Conservation (phyloP, 2,329 filamentous ascomycete species). For the Fusarium sambucinum region DNA sequence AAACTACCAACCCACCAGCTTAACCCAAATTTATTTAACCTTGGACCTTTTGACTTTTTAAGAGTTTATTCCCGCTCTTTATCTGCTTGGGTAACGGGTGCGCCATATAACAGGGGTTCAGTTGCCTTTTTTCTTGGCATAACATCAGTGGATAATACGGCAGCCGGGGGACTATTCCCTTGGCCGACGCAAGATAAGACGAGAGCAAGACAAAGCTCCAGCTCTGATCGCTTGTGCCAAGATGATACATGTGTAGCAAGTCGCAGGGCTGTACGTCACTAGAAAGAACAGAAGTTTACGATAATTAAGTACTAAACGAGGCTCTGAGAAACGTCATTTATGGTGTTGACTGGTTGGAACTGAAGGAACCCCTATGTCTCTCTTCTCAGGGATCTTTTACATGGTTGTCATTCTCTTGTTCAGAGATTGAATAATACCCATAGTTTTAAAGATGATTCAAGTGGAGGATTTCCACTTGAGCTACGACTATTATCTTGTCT, state of each 20-base stretch:
- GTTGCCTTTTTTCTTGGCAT: constrained; percentile 19
- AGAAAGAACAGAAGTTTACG: not conserved
- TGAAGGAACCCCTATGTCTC: not conserved
- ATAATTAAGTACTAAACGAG: not conserved
- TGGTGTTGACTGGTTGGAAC: not conserved
- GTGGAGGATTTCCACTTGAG: constrained; percentile 5
- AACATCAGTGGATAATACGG: constrained; percentile 26
- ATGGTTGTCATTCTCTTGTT: not conserved
- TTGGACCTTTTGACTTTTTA: not conserved
- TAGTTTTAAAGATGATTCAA: constrained; percentile 1
- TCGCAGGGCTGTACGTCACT: constrained; percentile 23
- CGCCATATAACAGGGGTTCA: constrained; percentile 32
- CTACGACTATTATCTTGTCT: not conserved
- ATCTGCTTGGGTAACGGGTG: constrained; percentile 16
- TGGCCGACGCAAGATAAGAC: constrained; percentile 10
- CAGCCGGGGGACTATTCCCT: constrained; percentile 7
- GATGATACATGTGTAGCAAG: not conserved
- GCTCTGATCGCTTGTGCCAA: constrained; percentile 8
- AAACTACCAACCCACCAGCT: not conserved
- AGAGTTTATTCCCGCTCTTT: constrained; percentile 26
- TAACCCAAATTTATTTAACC: not conserved
- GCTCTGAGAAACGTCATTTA: not conserved
- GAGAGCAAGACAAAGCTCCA: not conserved
- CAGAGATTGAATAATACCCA: not conserved
- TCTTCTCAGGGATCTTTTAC: too few species aligned